Evolutionary conservation across 345 rosid species (phyloP), one percentile per base, ranked within the genome.

Genomic region (Hibiscus syriacus): DNA sequence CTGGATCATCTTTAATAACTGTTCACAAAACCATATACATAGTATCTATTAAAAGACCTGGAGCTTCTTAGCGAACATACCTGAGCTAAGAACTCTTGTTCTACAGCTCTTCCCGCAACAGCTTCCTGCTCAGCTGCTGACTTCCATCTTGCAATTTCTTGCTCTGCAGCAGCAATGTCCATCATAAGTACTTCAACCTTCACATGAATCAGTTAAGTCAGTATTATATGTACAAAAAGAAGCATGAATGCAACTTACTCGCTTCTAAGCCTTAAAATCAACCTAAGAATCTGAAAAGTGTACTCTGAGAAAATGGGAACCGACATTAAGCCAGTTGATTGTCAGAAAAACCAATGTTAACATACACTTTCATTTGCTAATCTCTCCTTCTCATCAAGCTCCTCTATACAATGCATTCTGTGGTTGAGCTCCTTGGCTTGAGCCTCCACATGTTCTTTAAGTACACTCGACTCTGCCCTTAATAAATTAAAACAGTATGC

Each of bases 281-380:
- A 27, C 30, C 2, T 27, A 27, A 27, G 30, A 27, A 27, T 27
- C 30, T 27, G 3, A 27, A 27, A 27, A 27, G 2, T 27, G 2
- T 27, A 27, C 25, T 3, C 30, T 27, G 30, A 27, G 30, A 27
- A 27, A 27, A 27, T 1, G 30, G 30, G 30, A 27, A 27, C 30
- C 30, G 3, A 27, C 30, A 27, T 27, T 27, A 27, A 27, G 30
- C 30, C 30, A 27, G 2, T 27, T 27, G 30, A 27, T 3, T 27
- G 30, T 27, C 3, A 27, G 30, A 27, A 27, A 27, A 27, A 55
- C 16, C 29, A 3, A 58, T 45, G 25, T 5, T 14, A 64, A 67
- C 97, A 72, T 75, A 94, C 99, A 66, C 80, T 94, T 80, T 94
- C 99, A 83, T 86, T 91, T n/a, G 99, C 98, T 66, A 83, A 73